Conservation (phyloP, 2,329 filamentous ascomycete genomes). For the Colletotrichum phormii region DNA sequence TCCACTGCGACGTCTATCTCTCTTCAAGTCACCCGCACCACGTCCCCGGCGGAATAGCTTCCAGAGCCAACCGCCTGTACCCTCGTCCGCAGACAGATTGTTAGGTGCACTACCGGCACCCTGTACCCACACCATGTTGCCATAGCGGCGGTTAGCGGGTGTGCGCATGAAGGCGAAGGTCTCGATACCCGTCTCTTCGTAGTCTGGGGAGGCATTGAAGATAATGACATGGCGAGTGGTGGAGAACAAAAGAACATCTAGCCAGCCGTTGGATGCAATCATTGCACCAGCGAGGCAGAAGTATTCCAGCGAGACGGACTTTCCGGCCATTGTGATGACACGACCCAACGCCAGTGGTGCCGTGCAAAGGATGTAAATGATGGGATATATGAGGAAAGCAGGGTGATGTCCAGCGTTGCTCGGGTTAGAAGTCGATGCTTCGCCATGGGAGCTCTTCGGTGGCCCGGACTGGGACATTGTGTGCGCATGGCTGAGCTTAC, state of each 20-base stretch:
- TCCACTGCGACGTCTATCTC: neutral
- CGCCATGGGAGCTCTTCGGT: neutral
- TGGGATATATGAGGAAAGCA: constrained; percentile 68
- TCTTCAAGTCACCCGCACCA: neutral
- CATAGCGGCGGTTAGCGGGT: constrained; percentile 26
- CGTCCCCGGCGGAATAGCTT: constrained; percentile 14
- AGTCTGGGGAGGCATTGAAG: constrained; percentile 35
- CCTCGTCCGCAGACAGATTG: neutral
- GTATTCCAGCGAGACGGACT: constrained; percentile 56
- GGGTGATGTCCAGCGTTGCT: constrained; percentile 26
- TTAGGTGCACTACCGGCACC: constrained; percentile 19
- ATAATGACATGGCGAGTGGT: constrained; percentile 52
- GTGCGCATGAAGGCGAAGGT: constrained; percentile 36
- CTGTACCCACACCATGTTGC: constrained; percentile 36
- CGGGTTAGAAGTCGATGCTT: neutral
- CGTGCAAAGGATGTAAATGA: constrained; percentile 72
- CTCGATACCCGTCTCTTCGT: constrained; percentile 28
- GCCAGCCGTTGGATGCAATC: constrained; percentile 60
- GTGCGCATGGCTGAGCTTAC: neutral
- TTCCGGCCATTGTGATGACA: constrained; percentile 66
- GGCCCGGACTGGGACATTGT: neutral
- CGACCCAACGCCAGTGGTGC: constrained; percentile 69
- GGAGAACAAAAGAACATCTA: constrained; percentile 55
- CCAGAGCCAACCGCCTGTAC: constrained; percentile 29
- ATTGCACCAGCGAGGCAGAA: constrained; percentile 64